Percentiles rank a stretch among this genome's conserved stretches.
Conservation (phyloP, 2,329 filamentous ascomycete genomes). For the Aureobasidium sp. region DNA sequence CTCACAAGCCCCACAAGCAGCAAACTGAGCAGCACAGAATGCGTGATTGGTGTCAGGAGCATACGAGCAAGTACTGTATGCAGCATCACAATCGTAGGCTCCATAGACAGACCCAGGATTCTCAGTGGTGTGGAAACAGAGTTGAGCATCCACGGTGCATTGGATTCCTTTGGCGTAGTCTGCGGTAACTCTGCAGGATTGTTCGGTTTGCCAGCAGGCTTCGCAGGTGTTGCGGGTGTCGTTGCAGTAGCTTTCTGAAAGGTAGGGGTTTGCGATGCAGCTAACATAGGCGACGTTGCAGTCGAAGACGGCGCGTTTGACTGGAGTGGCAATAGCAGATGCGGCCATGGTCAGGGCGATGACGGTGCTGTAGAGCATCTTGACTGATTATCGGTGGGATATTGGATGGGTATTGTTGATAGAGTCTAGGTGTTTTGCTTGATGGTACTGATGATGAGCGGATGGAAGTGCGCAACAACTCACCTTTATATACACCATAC, state of each 20-base stretch:
- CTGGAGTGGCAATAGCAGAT: background rate
- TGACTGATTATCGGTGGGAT: background rate
- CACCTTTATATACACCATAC: background rate
- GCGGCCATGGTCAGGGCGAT: background rate
- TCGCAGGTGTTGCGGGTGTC: slow-evolving; percentile 2
- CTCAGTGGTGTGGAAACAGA: background rate
- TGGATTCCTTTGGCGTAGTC: background rate
- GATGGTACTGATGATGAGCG: background rate
- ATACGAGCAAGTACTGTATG: background rate
- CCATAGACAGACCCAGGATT: background rate
- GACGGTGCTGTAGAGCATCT: background rate
- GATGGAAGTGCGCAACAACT: background rate
- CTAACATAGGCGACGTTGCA: background rate
- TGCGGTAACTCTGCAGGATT: background rate
- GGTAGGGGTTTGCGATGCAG: background rate
- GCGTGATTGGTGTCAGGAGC: background rate
- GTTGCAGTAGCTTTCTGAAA: background rate
- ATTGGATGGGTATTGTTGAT: background rate
- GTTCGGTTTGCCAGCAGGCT: slow-evolving; percentile 1
- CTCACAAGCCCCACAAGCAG: background rate
- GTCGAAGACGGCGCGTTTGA: background rate
- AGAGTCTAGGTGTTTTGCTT: background rate
- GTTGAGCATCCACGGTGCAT: background rate
- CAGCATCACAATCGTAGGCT: background rate
- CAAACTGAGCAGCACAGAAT: background rate